Conservation (phyloP, 352 stramenopile genomes). For the Phytopythium kandeliae region DNA sequence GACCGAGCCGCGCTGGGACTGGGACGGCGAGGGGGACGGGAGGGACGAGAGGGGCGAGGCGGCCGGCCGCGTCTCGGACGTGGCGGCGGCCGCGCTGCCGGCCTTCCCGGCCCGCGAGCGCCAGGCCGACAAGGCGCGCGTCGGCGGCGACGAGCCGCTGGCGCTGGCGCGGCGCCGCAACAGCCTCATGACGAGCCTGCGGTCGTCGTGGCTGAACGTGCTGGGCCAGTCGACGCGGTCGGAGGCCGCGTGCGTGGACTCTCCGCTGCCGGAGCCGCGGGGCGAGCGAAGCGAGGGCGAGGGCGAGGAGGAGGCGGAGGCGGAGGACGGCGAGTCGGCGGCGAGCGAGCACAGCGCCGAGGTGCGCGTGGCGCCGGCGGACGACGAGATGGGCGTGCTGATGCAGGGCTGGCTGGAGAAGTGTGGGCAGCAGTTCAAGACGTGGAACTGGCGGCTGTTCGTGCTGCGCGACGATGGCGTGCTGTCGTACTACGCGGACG, state of each 20-base stretch:
- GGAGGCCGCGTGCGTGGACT: slow-evolving; percentile 17
- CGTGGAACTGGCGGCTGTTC: slow-evolving; percentile 88
- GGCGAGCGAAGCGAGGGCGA: too few relatives aligned
- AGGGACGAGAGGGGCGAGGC: too few relatives aligned
- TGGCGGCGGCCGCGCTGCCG: slow-evolving; percentile 16
- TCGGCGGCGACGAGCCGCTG: background rate
- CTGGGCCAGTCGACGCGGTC: slow-evolving; percentile 41
- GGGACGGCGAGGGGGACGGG: slow-evolving; percentile 3
- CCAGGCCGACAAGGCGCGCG: background rate
- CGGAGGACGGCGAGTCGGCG: slow-evolving; percentile 3
- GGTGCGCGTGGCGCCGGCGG: slow-evolving; percentile 26
- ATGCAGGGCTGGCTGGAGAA: slow-evolving; percentile 88
- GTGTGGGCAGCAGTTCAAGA: slow-evolving; percentile 86
- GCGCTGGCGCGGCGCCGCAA: slow-evolving; percentile 16
- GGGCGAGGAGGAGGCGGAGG: slow-evolving; percentile 16
- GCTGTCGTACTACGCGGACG: slow-evolving; percentile 76
- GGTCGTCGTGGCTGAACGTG: slow-evolving; percentile 63
- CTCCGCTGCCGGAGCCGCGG: too few relatives aligned
- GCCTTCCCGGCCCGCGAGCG: background rate
- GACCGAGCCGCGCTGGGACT: slow-evolving; percentile 13
- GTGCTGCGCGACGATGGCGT: slow-evolving; percentile 76
- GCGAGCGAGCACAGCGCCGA: slow-evolving; percentile 26
- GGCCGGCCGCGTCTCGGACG: slow-evolving; percentile 21
- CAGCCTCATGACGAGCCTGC: slow-evolving; percentile 38
- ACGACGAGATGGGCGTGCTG: slow-evolving; percentile 61